Percentiles rank a stretch among this genome's conserved stretches.
Conservation (phyloP, 176 grass and related monocot genomes). For the Lolium perenne region DNA sequence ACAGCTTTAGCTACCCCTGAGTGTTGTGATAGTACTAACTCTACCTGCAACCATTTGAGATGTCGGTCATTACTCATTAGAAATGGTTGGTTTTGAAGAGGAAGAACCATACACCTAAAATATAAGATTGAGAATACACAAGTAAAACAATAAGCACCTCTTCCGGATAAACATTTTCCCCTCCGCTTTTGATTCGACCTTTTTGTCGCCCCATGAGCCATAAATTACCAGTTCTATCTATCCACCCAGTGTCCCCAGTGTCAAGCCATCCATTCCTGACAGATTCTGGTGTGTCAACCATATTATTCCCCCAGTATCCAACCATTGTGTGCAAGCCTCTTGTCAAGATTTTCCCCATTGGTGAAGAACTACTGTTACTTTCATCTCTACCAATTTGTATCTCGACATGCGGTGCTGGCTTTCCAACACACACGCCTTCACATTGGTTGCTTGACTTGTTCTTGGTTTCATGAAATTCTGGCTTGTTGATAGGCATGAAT, state of each 20-base stretch:
- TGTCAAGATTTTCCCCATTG: slow-evolving; percentile 67
- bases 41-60: slow-evolving; percentile 57
- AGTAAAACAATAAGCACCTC: slow-evolving; percentile 56
- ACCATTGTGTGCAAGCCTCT: slow-evolving; percentile 93
- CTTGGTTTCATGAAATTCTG: slow-evolving; percentile 37
- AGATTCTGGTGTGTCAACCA: slow-evolving; percentile 25
- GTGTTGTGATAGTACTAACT: slow-evolving; percentile 64
- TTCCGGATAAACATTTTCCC: slow-evolving; percentile 94
- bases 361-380: slow-evolving; percentile 9
- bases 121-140: background rate
- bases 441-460: background rate
- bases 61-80: background rate
- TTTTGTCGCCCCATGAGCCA: slow-evolving; percentile 86
- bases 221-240: slow-evolving; percentile 58
- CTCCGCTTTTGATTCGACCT: slow-evolving; percentile 79
- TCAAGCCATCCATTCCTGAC: slow-evolving; percentile 72
- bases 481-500: slow-evolving; percentile 63
- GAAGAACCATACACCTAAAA: background rate
- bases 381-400: slow-evolving; percentile 46
- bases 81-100: background rate
- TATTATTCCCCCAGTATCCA: slow-evolving; percentile 66
- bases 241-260: slow-evolving; percentile 85
- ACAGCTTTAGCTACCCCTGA: slow-evolving; percentile 61
- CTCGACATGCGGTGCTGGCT: slow-evolving; percentile 77
- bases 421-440: slow-evolving; percentile 66